phyloP scores from a whole-genome alignment of 2,329 filamentous ascomycete genomes.

The Tolypocladium tundrense region DNA sequence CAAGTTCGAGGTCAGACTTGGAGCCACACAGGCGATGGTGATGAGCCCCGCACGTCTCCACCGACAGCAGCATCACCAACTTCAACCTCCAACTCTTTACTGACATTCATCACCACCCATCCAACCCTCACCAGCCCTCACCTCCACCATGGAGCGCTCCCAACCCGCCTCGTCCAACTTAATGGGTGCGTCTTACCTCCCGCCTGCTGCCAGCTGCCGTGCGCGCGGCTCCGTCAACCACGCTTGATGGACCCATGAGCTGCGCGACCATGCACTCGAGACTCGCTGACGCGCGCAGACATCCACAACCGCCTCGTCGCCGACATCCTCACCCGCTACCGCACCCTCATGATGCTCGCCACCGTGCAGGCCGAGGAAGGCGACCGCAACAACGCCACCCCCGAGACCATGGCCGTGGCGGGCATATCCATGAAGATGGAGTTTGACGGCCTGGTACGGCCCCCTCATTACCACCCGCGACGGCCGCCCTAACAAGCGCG shows the following conservation, averaged over 20 bases:
- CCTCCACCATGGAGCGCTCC: conserved; percentile 17
- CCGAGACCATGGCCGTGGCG: conserved; percentile 30
- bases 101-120: not conserved
- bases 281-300: conserved; percentile 16
- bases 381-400: conserved; percentile 27
- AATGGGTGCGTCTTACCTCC: conserved; percentile 16
- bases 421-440: conserved; percentile 35
- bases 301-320: conserved; percentile 34
- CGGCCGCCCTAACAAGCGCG: not conserved
- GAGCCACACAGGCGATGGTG: not conserved
- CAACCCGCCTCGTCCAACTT: conserved; percentile 21
- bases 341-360: conserved; percentile 31
- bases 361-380: conserved; percentile 28
- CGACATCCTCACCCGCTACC: conserved; percentile 32
- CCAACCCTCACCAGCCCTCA: not conserved
- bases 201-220: not conserved
- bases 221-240: not conserved
- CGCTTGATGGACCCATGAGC: not conserved
- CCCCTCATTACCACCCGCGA: not conserved
- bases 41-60: not conserved
- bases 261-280: not conserved
- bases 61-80: not conserved
- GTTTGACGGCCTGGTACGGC: conserved; percentile 29
- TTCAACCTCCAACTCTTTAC: not conserved
- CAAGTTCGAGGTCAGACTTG: not conserved